Evolutionary conservation across 257 asterid species (phyloP).

Genomic region (Penstemon barbatus): DNA sequence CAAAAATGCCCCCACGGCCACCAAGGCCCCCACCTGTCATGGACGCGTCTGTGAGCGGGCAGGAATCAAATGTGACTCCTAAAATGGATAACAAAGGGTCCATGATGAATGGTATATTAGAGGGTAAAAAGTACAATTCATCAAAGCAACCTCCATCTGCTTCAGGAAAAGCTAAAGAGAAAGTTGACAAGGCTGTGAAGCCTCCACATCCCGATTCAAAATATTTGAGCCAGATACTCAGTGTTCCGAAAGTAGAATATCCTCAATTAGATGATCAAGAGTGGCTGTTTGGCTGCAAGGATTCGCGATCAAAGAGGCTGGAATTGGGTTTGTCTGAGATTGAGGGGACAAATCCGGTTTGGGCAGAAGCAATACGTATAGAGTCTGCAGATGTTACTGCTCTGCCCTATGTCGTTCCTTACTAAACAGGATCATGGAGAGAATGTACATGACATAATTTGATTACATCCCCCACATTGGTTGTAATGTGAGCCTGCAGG

Average conservation of each 20-base stretch:
- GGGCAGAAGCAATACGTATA: slow-evolving; percentile 53
- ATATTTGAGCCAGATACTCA: slow-evolving; percentile 43
- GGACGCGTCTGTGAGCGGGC: neutral
- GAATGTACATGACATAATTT: neutral
- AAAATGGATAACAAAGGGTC: neutral
- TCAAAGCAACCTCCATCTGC: slow-evolving; percentile 22
- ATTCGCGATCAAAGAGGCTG: slow-evolving; percentile 34
- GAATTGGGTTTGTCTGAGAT: slow-evolving; percentile 18
- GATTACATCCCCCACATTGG: neutral
- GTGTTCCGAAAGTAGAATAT: slow-evolving; percentile 49
- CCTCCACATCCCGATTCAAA: slow-evolving; percentile 57
- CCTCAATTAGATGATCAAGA: slow-evolving; percentile 45
- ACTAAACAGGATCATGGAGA: slow-evolving; percentile 29
- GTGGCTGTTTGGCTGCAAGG: slow-evolving; percentile 44
- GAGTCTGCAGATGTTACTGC: slow-evolving; percentile 45
- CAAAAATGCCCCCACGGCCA: neutral
- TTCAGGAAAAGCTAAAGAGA: slow-evolving; percentile 32
- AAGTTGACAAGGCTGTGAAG: slow-evolving; percentile 21
- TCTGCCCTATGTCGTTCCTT: slow-evolving; percentile 64
- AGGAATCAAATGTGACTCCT: neutral
- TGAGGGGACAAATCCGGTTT: slow-evolving; percentile 40
- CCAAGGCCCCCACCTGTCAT: neutral
- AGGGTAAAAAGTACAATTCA: slow-evolving; percentile 22
- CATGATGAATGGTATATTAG: neutral
- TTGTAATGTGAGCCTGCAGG: neutral